These are phyloP conservation scores for Geosmithia flava DNA, from an alignment of 2,329 filamentous ascomycete genomes.

Conservation along the genomic window DNA sequence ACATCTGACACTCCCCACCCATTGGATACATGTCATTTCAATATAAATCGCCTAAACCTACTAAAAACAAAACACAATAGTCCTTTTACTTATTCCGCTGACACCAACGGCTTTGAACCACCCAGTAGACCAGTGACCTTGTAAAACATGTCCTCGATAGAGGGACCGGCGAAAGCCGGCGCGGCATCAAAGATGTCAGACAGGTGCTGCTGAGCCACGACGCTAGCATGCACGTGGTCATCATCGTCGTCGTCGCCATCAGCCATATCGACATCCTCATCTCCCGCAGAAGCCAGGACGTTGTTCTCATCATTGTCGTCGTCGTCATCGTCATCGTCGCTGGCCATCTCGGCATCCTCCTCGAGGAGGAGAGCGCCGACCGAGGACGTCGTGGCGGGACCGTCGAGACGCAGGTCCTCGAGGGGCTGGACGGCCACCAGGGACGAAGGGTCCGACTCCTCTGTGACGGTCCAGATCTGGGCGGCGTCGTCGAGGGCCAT, in stretches of 20 bases:
- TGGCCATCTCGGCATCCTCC: conserved; percentile 25
- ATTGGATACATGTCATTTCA: no score
- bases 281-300: background rate
- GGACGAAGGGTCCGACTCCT: conserved; percentile 43
- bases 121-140: conserved; percentile 52
- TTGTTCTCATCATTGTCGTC: conserved; percentile 2
- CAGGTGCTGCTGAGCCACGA: conserved; percentile 56
- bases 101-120: conserved; percentile 31
- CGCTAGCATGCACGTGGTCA: conserved; percentile 24
- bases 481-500: conserved; percentile 65
- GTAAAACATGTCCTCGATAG: conserved; percentile 65
- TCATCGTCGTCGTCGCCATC: conserved; percentile 32
- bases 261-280: conserved; percentile 10
- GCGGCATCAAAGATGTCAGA: conserved; percentile 59
- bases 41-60: no score
- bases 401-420: conserved; percentile 37
- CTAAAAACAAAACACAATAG: no score
- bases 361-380: conserved; percentile 7
- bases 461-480: conserved; percentile 52
- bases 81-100: conserved; percentile 7
- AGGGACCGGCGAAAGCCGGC: conserved; percentile 56
- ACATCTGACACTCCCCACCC: no score
- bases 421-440: conserved; percentile 41
- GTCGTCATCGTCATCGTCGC: conserved; percentile 27
- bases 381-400: conserved; percentile 7